These are phyloP conservation scores for Alternaria metachromatica DNA, from an alignment of 2,329 filamentous ascomycete genomes.

Conservation along the genomic window DNA sequence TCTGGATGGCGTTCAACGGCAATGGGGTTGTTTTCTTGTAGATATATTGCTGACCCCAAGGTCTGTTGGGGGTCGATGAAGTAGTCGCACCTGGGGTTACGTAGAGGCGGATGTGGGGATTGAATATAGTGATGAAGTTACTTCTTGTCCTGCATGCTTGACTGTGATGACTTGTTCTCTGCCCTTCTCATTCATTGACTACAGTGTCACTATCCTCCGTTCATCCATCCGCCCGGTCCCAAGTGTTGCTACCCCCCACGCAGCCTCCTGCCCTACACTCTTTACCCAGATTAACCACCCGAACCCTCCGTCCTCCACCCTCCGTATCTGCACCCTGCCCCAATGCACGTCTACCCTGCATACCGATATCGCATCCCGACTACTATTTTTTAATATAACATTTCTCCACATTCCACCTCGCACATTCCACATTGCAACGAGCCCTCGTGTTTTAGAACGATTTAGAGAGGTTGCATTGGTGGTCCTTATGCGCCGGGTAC, in stretches of 20 bases:
- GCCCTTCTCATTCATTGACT: too few species aligned
- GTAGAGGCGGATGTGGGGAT: not conserved
- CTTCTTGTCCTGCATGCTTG: not conserved
- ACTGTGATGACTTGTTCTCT: not conserved
- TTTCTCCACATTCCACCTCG: not conserved
- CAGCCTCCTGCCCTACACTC: not conserved
- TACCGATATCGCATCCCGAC: not conserved
- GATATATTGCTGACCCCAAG: slow-evolving; percentile 10
- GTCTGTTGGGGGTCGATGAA: not conserved
- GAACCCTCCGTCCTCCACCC: not conserved
- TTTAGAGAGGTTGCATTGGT: too few species aligned
- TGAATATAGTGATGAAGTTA: slow-evolving; percentile 7
- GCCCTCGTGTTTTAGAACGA: too few species aligned
- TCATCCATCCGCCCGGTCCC: not conserved
- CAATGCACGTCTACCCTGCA: not conserved
- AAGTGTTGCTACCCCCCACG: too few species aligned
- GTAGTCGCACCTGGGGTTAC: not conserved
- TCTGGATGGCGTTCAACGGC: slow-evolving; percentile 7
- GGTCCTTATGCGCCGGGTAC: slow-evolving; percentile 10
- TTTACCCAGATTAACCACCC: not conserved
- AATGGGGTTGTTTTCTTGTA: slow-evolving; percentile 11
- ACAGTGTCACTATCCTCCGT: too few species aligned
- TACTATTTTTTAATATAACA: not conserved
- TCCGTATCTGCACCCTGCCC: not conserved
- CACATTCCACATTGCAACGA: not conserved